Percentiles rank a stretch among this genome's conserved stretches.
phyloP scores from a whole-genome alignment of 352 stramenopile species.

The Phytophthora pinifolia region DNA sequence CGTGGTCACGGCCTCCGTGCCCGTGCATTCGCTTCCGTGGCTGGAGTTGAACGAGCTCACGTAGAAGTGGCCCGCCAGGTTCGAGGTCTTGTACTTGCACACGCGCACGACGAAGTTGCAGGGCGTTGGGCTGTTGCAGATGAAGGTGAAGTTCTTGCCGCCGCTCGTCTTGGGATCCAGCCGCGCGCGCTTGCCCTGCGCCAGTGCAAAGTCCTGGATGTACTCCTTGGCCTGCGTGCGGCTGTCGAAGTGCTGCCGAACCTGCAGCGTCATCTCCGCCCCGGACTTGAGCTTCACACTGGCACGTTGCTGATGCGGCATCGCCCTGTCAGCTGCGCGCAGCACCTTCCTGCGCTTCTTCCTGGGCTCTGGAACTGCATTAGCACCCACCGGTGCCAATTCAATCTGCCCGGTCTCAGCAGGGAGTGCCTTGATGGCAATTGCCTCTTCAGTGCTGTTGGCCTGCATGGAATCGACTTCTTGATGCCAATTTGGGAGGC shows the following conservation, averaged over 20 bases:
- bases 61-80: constrained; percentile 33
- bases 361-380: neutral
- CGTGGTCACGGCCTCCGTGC: constrained; percentile 36
- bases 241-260: constrained; percentile 38
- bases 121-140: constrained; percentile 45
- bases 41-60: constrained; percentile 38
- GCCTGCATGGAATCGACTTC: neutral
- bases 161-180: constrained; percentile 40
- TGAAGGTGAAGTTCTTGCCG: constrained; percentile 54
- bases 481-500: constrained; percentile 27
- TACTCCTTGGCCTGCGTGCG: constrained; percentile 42
- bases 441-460: neutral
- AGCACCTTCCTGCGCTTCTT: constrained; percentile 30
- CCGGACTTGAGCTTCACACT: constrained; percentile 35
- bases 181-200: constrained; percentile 42
- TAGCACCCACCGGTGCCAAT: neutral
- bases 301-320: constrained; percentile 21
- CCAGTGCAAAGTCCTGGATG: constrained; percentile 52
- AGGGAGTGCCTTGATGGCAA: neutral
- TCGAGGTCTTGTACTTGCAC: constrained; percentile 32
- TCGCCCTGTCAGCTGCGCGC: neutral
- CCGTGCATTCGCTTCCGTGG: constrained; percentile 37
- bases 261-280: constrained; percentile 31
- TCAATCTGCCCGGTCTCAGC: neutral
- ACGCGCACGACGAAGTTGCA: constrained; percentile 46